Conservation (phyloP, 1,139 yeast species). For the Protomyces inundatus region DNA sequence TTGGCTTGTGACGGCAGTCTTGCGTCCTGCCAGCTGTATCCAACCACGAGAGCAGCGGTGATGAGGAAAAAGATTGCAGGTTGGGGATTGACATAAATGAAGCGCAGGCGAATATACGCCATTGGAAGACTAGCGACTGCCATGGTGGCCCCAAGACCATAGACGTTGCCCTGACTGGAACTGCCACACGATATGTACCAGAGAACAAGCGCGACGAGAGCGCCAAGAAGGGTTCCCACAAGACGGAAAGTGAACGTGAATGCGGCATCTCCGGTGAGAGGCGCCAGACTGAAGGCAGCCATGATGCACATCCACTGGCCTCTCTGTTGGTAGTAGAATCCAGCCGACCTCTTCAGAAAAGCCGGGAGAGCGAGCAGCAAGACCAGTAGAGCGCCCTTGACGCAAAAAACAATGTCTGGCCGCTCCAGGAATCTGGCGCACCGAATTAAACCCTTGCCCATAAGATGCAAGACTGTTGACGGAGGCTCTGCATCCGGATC, state of each 20-base stretch:
- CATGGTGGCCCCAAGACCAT: slow-evolving; percentile 38
- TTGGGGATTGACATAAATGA: slow-evolving; percentile 36
- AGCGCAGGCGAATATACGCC: slow-evolving; percentile 37
- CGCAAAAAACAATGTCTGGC: slow-evolving; percentile 33
- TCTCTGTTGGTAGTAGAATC: slow-evolving; percentile 36
- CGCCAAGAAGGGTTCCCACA: slow-evolving; percentile 37
- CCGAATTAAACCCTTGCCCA: slow-evolving; percentile 33
- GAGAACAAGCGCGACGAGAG: slow-evolving; percentile 37
- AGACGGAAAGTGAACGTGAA: slow-evolving; percentile 36
- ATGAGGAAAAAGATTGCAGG: slow-evolving; percentile 38
- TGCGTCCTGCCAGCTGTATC: slow-evolving; percentile 38
- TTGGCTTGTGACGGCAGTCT: slow-evolving; percentile 27
- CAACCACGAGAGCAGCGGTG: slow-evolving; percentile 37
- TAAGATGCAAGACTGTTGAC: slow-evolving; percentile 38
- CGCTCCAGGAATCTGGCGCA: slow-evolving; percentile 29
- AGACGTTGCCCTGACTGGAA: slow-evolving; percentile 21
- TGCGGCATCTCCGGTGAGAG: slow-evolving; percentile 39
- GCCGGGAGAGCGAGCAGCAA: slow-evolving; percentile 36
- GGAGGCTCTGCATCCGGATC: slow-evolving; percentile 32
- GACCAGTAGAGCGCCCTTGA: slow-evolving; percentile 36
- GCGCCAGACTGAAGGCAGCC: slow-evolving; percentile 36
- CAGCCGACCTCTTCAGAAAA: slow-evolving; percentile 35
- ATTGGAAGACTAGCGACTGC: slow-evolving; percentile 35
- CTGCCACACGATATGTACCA: slow-evolving; percentile 40
- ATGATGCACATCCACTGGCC: slow-evolving; percentile 40